Conservation (phyloP, 306 rosid species). For the Lupinus albus region DNA sequence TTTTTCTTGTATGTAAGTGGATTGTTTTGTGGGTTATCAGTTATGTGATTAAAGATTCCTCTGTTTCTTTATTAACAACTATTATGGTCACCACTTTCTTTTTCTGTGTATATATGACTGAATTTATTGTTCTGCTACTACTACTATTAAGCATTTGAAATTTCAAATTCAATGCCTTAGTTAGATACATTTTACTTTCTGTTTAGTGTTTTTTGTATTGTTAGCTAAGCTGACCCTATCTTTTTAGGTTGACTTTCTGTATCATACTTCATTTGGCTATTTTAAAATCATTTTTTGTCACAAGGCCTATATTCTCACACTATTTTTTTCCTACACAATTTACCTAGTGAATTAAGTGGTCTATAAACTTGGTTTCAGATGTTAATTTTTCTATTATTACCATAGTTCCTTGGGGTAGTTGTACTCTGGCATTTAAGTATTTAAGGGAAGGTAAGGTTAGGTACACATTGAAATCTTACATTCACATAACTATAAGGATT, state of each 20-base stretch:
- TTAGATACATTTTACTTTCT: not conserved
- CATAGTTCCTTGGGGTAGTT: not conserved
- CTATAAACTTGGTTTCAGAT: too few relatives aligned
- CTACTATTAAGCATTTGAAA: not conserved
- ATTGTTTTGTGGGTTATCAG: conserved; percentile 38
- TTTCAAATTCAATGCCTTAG: conserved; percentile 16
- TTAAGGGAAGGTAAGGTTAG: conserved; percentile 7
- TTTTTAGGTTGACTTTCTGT: not conserved
- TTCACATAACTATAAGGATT: not conserved
- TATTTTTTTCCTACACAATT: too few relatives aligned
- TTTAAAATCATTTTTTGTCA: not conserved
- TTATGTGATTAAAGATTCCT: conserved; percentile 41
- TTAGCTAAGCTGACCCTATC: not conserved
- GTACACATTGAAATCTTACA: not conserved
- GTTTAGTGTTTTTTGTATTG: not conserved
- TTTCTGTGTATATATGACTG: too few relatives aligned
- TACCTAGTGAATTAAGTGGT: too few relatives aligned
- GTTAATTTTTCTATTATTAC: not conserved
- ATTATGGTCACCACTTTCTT: not conserved
- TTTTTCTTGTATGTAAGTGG: conserved; percentile 37
- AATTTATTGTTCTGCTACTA: not conserved
- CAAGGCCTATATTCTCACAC: too few relatives aligned
- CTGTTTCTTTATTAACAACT: conserved; percentile 23
- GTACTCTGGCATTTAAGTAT: not conserved
- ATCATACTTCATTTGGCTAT: not conserved